Conservation (phyloP, 2,329 filamentous ascomycete genomes). For the Cryphonectria japonica region DNA sequence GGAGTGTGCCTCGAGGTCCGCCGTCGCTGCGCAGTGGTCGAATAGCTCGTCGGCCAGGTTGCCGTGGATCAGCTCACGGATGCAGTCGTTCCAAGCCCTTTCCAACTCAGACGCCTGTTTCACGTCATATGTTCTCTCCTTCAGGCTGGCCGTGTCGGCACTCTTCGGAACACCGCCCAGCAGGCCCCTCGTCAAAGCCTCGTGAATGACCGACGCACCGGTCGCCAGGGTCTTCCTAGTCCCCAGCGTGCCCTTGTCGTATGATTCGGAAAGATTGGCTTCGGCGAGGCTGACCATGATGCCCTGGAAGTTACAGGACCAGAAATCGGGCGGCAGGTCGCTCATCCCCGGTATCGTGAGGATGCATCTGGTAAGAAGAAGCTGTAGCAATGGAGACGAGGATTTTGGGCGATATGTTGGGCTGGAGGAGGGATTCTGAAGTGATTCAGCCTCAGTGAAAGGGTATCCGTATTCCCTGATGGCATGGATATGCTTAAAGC, state of each 20-base stretch:
- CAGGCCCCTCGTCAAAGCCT: slow-evolving; percentile 68
- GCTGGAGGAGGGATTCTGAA: slow-evolving; percentile 28
- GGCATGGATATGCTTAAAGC: slow-evolving; percentile 67
- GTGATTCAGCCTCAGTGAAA: slow-evolving; percentile 46
- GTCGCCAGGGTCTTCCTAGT: slow-evolving; percentile 76
- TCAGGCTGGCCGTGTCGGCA: slow-evolving; percentile 32
- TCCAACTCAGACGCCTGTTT: slow-evolving; percentile 62
- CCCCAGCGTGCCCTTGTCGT: slow-evolving; percentile 77
- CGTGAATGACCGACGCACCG: slow-evolving; percentile 69
- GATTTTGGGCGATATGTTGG: slow-evolving; percentile 40
- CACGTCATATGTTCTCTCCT: slow-evolving; percentile 55
- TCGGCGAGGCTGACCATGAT: slow-evolving; percentile 65
- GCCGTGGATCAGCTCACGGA: slow-evolving; percentile 70
- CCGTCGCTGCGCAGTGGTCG: slow-evolving; percentile 60
- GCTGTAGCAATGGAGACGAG: slow-evolving; percentile 68
- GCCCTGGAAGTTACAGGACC: slow-evolving; percentile 63
- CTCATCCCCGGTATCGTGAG: slow-evolving; percentile 68
- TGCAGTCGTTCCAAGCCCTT: slow-evolving; percentile 67
- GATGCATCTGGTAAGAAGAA: slow-evolving; percentile 66
- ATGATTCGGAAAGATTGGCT: slow-evolving; percentile 77
- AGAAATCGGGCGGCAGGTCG: slow-evolving; percentile 66
- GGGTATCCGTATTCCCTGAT: slow-evolving; percentile 73
- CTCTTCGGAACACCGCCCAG: slow-evolving; percentile 60
- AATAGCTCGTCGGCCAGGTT: slow-evolving; percentile 68
- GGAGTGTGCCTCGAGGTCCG: slow-evolving; percentile 67